Evolutionary conservation across 2,329 filamentous ascomycete species (phyloP).

Genomic region (Nemania abortiva): DNA sequence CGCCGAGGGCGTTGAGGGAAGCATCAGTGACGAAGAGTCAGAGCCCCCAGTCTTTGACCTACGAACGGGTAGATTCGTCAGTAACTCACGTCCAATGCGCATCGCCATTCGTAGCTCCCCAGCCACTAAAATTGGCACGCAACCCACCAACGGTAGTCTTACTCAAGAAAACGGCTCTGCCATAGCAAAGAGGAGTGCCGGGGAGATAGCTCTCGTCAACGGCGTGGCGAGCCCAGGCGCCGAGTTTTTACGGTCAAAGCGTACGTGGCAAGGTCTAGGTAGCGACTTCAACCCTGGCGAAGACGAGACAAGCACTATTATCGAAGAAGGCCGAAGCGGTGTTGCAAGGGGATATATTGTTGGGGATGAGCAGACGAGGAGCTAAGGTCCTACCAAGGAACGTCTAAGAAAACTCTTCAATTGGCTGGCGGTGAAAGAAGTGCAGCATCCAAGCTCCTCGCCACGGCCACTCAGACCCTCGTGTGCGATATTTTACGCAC

Average conservation of each 20-base stretch:
- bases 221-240: slow-evolving; percentile 92
- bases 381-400: slow-evolving; percentile 36
- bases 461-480: too few species aligned
- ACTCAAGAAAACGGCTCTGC: slow-evolving; percentile 53
- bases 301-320: slow-evolving; percentile 65
- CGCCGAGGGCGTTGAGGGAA: slow-evolving; percentile 54
- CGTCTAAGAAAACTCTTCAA: background rate
- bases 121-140: slow-evolving; percentile 32
- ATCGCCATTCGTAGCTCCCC: slow-evolving; percentile 54
- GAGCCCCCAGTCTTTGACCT: slow-evolving; percentile 93
- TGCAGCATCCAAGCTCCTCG: background rate
- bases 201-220: slow-evolving; percentile 83
- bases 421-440: background rate
- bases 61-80: slow-evolving; percentile 85
- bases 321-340: slow-evolving; percentile 89
- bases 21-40: slow-evolving; percentile 74
- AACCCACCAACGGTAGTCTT: slow-evolving; percentile 39
- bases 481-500: background rate
- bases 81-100: slow-evolving; percentile 80
- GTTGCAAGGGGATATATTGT: slow-evolving; percentile 90
- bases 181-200: slow-evolving; percentile 70
- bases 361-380: slow-evolving; percentile 64
- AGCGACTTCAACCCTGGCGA: slow-evolving; percentile 78
- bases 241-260: slow-evolving; percentile 82
- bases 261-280: slow-evolving; percentile 92